Evolutionary conservation across 768 basidiomycete species (phyloP), one percentile per base, ranked within the genome.

Genomic region (Boletus bicolor): DNA sequence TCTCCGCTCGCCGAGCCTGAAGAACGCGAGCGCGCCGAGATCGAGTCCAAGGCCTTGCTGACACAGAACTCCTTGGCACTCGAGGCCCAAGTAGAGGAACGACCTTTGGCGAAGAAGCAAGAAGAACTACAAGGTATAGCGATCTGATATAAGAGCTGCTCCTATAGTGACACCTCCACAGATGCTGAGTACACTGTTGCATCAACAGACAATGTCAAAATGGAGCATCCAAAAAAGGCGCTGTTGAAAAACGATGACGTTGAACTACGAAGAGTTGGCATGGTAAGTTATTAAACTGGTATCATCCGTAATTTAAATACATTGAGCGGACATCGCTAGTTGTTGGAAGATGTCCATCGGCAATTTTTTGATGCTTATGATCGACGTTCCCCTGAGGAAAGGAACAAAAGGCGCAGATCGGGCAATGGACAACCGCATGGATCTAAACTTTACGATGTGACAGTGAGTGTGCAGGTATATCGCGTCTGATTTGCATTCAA

Each of bases 41-140:
- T 76, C 3, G 65, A 69, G 46, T 75, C 77, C 63, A 84, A 79
- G 21, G 83, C 80, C 30, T 79, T 90, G 68, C 69, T 91, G 30
- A 79, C 82, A 24, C 79, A 82, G 60, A 93, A 93, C 56, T 82
- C 84, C 7, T 77, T 89, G 48, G 86, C 85, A 8, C 77, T 94
- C 19, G 92, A 93, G 65, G 87, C 87, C 34, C 89, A 95, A 59
- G 79, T 93, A 5, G 89, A 93, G 66, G 86, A 91, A 59, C 80
- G 93, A 36, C 93, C 93, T 9, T 70, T 96, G 51, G 92, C 91
- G 15, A 93, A 89, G 77, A 85, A 86, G 72, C 92, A 95, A 69
- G 90, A 93, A 67, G 83, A 84, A 58, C 74, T 89, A 28, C 78
- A 86, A 59, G 83, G 81, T 57, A 78, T 74, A 14, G 36, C 70